Conservation (phyloP, 192 early-diverging fungal species). For the Globomyces pollinis-pini region DNA sequence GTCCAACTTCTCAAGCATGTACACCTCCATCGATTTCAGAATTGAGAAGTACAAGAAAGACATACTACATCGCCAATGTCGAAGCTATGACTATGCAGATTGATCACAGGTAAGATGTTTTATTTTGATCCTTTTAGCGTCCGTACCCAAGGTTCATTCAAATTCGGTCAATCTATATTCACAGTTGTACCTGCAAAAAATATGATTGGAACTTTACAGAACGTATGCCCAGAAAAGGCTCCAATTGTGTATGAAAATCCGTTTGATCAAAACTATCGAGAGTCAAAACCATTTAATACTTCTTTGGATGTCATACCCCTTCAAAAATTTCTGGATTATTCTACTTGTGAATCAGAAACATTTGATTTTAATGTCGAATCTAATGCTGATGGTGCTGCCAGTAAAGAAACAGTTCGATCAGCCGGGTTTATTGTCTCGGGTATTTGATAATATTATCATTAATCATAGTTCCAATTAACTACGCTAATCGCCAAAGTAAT, state of each 20-base stretch:
- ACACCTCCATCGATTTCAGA: neutral
- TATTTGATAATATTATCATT: neutral
- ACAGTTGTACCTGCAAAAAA: neutral
- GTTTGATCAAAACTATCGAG: slow-evolving; percentile 1
- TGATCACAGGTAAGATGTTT: too few species aligned
- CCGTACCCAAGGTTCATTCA: slow-evolving; percentile 2
- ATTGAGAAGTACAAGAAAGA: slow-evolving; percentile 6
- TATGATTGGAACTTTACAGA: slow-evolving; percentile 7
- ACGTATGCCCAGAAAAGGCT: neutral
- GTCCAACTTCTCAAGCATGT: slow-evolving; percentile 8
- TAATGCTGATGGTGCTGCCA: slow-evolving; percentile 11
- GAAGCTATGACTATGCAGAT: slow-evolving; percentile 20
- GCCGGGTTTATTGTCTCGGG: slow-evolving; percentile 21
- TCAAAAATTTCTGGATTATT: slow-evolving; percentile 5
- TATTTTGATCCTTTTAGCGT: too few species aligned
- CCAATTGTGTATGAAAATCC: too few species aligned
- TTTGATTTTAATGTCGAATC: slow-evolving; percentile 1
- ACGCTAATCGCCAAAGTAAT: slow-evolving; percentile 8
- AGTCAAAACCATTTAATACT: neutral
- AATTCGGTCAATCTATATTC: neutral
- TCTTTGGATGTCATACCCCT: slow-evolving; percentile 19
- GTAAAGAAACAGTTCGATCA: slow-evolving; percentile 12
- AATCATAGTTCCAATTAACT: slow-evolving; percentile 19
- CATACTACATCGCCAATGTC: slow-evolving; percentile 27
- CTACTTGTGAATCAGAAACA: neutral